phyloP scores from a whole-genome alignment of 176 grass and related monocot genomes.

The Thalia dealbata region DNA sequence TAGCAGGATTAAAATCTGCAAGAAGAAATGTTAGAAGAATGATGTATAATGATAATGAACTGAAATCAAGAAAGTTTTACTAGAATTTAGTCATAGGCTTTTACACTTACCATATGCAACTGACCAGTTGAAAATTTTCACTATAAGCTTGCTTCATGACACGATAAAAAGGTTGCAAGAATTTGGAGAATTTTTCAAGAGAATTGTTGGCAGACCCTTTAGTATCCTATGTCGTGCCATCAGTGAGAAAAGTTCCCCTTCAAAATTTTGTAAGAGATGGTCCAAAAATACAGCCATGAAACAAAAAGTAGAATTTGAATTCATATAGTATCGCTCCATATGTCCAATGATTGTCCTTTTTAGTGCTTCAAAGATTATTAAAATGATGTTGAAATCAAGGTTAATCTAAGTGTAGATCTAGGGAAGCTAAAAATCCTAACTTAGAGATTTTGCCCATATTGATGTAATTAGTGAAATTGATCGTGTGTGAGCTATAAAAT shows the following conservation, averaged over 20 bases:
- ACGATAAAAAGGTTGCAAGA: slow-evolving; percentile 73
- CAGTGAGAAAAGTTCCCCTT: not conserved
- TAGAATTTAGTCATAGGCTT: slow-evolving; percentile 11
- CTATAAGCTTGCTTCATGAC: slow-evolving; percentile 35
- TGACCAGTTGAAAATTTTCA: slow-evolving; percentile 47
- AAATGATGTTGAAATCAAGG: too few species aligned
- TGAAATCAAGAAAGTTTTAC: slow-evolving; percentile 14
- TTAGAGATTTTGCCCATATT: too few species aligned
- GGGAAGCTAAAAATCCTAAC: too few species aligned
- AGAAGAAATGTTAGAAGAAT: slow-evolving; percentile 12
- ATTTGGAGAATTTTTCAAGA: slow-evolving; percentile 45
- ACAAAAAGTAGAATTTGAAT: not conserved
- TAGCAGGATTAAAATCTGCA: slow-evolving; percentile 33
- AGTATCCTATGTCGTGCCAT: slow-evolving; percentile 54
- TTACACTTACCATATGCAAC: slow-evolving; percentile 32
- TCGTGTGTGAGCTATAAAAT: too few species aligned
- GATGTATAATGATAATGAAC: not conserved
- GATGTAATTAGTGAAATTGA: too few species aligned
- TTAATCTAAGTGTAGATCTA: too few species aligned
- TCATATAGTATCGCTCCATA: not conserved
- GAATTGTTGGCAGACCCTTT: slow-evolving; percentile 28
- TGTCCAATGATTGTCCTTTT: too few species aligned
- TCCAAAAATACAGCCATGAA: too few species aligned
- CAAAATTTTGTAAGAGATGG: too few species aligned
- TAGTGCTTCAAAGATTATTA: too few species aligned